Percentiles rank a stretch among this genome's conserved stretches.
phyloP scores from a whole-genome alignment of 2,329 filamentous ascomycete genomes.

The Cyclaneusma minus region DNA sequence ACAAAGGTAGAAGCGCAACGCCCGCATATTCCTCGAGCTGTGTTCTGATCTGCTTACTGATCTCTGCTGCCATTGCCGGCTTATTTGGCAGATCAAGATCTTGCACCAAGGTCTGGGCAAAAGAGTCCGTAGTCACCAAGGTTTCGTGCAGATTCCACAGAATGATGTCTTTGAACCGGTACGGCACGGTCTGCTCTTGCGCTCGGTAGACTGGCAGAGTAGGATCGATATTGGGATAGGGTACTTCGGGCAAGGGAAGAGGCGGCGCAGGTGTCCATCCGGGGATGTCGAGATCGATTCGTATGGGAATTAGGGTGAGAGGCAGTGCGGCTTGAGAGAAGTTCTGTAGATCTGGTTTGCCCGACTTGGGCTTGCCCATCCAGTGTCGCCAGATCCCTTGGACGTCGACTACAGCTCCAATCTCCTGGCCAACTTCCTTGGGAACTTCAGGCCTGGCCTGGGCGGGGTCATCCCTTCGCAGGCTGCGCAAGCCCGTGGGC shows the following conservation, averaged over 20 bases:
- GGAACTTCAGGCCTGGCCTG: constrained; percentile 47
- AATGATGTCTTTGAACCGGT: constrained; percentile 87
- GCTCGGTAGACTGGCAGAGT: constrained; percentile 63
- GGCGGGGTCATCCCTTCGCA: constrained; percentile 60
- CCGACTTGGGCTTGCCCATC: constrained; percentile 59
- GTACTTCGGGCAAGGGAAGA: constrained; percentile 42
- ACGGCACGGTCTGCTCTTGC: constrained; percentile 68
- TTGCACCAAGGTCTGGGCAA: constrained; percentile 78
- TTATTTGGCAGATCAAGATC: constrained; percentile 82
- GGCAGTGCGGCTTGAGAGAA: constrained; percentile 61
- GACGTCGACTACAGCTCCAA: constrained; percentile 60
- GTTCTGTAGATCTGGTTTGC: constrained; percentile 42
- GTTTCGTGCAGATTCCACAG: constrained; percentile 96
- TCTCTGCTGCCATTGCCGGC: constrained; percentile 53
- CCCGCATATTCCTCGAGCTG: constrained; percentile 94
- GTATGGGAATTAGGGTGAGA: constrained; percentile 83
- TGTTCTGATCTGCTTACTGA: constrained; percentile 86
- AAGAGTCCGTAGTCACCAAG: constrained; percentile 86
- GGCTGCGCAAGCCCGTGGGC: constrained; percentile 68
- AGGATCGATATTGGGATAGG: constrained; percentile 47
- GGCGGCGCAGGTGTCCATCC: constrained; percentile 54
- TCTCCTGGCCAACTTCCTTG: constrained; percentile 74
- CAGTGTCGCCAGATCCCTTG: constrained; percentile 91
- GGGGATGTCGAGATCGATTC: constrained; percentile 86
- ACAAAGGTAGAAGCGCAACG: constrained; percentile 83